phyloP scores from a whole-genome alignment of 176 grass and related monocot genomes.

The Cenchrus fungigraminus region DNA sequence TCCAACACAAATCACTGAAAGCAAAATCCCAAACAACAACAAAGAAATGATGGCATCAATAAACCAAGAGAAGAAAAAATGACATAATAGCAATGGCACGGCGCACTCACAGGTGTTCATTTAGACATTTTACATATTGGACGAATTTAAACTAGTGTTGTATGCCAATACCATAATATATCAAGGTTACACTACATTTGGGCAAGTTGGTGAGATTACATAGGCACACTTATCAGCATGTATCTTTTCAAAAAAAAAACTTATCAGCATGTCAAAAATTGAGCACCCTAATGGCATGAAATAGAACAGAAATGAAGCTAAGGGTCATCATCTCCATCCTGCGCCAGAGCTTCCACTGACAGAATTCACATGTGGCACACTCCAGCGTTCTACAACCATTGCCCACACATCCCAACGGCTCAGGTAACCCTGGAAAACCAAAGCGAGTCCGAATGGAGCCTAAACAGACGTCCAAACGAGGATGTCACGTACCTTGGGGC shows the following conservation, averaged over 20 bases:
- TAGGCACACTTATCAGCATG: background rate
- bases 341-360: background rate
- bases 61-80: background rate
- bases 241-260: too few species aligned
- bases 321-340: background rate
- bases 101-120: background rate
- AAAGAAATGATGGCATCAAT: background rate
- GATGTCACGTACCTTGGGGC: constrained; percentile 27
- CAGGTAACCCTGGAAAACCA: background rate
- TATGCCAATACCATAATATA: background rate
- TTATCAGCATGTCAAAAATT: background rate
- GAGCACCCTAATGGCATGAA: background rate
- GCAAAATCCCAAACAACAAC: background rate
- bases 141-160: background rate
- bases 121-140: background rate
- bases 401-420: background rate
- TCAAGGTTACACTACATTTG: background rate
- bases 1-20: background rate
- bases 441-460: background rate
- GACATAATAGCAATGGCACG: background rate
- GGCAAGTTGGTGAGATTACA: background rate
- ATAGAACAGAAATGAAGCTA: background rate
- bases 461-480: background rate
- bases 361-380: background rate
- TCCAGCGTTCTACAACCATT: background rate